These are phyloP conservation scores for Paraphaeosphaeria minitans DNA, from an alignment of 2,329 filamentous ascomycete species.

Conservation along the genomic window DNA sequence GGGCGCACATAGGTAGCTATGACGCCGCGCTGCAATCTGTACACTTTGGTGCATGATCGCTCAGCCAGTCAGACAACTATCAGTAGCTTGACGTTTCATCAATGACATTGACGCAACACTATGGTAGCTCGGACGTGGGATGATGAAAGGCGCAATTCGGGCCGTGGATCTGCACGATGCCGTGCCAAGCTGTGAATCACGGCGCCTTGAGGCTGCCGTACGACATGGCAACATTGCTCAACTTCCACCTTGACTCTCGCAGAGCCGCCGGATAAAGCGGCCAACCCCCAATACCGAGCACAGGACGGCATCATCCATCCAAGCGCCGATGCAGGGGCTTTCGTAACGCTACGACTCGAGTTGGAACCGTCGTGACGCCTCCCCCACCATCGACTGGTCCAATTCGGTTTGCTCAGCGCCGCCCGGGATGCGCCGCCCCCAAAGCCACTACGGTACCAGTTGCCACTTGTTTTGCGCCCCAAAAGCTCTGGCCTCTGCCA, in stretches of 20 bases:
- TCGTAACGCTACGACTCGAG: slow-evolving; percentile 21
- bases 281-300: slow-evolving; percentile 7
- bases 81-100: slow-evolving; percentile 31
- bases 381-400: slow-evolving; percentile 29
- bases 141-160: slow-evolving; percentile 20
- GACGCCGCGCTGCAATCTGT: slow-evolving; percentile 28
- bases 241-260: slow-evolving; percentile 19
- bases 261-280: slow-evolving; percentile 32
- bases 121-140: slow-evolving; percentile 31
- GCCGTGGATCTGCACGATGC: slow-evolving; percentile 22
- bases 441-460: neutral
- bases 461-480: slow-evolving; percentile 14
- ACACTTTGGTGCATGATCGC: slow-evolving; percentile 24
- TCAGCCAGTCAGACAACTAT: slow-evolving; percentile 26
- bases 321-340: slow-evolving; percentile 33
- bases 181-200: neutral
- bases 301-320: slow-evolving; percentile 13
- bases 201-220: slow-evolving; percentile 11
- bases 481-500: slow-evolving; percentile 6
- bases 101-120: slow-evolving; percentile 25
- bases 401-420: slow-evolving; percentile 23
- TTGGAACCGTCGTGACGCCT: slow-evolving; percentile 23
- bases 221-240: slow-evolving; percentile 19
- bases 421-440: slow-evolving; percentile 41
- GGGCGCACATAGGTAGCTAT: slow-evolving; percentile 23